Percentiles rank a stretch among this genome's conserved stretches.
phyloP scores from a whole-genome alignment of 2,329 filamentous ascomycete species.

The Rhytidhysteron rufulum region DNA sequence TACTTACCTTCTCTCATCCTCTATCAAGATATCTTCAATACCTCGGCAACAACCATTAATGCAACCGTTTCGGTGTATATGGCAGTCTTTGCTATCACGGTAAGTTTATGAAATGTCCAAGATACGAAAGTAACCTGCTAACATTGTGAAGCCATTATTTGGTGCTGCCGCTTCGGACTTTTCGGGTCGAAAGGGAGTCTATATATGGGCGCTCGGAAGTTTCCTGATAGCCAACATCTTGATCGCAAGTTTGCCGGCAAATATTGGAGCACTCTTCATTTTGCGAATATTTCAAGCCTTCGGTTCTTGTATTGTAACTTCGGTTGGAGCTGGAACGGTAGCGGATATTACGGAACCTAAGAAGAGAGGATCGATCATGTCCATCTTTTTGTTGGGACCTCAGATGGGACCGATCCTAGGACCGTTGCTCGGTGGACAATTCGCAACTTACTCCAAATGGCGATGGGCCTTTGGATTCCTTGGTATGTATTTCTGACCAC shows the following conservation, averaged over 20 bases:
- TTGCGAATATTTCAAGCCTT: conserved; percentile 43
- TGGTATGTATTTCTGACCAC: too few species aligned
- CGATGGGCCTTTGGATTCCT: conserved; percentile 45
- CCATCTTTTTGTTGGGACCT: conserved; percentile 42
- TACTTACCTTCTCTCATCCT: conserved; percentile 42
- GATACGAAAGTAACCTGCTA: conserved; percentile 18
- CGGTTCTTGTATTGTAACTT: conserved; percentile 41
- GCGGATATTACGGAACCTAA: conserved; percentile 41
- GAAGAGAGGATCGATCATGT: conserved; percentile 38
- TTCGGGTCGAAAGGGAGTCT: conserved; percentile 39
- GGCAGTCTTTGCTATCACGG: conserved; percentile 40
- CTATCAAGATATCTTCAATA: conserved; percentile 34
- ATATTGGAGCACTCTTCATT: conserved; percentile 36
- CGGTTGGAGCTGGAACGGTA: conserved; percentile 43
- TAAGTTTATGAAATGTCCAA: neutral
- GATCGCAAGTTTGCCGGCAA: conserved; percentile 36
- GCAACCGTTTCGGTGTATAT: conserved; percentile 45
- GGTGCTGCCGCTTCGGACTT: conserved; percentile 40
- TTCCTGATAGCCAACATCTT: conserved; percentile 39
- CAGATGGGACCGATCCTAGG: conserved; percentile 44
- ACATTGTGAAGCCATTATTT: conserved; percentile 30
- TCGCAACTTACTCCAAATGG: conserved; percentile 36
- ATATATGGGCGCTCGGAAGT: conserved; percentile 38
- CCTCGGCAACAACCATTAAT: conserved; percentile 38
- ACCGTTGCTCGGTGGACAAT: conserved; percentile 40